Conservation (phyloP, 176 grass and related monocot genomes). For the Phyllostachys edulis region DNA sequence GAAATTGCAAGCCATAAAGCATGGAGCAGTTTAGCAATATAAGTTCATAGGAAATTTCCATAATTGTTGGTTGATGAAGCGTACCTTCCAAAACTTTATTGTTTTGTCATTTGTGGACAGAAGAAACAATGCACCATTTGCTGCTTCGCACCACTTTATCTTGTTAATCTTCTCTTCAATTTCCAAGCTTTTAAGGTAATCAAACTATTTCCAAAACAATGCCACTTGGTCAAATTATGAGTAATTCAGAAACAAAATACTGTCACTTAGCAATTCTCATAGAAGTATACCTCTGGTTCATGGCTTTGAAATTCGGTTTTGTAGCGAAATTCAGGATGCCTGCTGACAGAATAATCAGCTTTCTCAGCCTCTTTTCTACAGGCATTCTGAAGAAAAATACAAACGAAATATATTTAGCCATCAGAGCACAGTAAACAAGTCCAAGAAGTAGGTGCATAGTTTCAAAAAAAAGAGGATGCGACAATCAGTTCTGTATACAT, state of each 20-base stretch:
- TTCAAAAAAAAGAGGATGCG: not conserved
- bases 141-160: slow-evolving; percentile 87
- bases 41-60: slow-evolving; percentile 3
- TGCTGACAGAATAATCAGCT: slow-evolving; percentile 67
- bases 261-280: slow-evolving; percentile 14
- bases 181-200: slow-evolving; percentile 99
- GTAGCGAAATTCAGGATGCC: slow-evolving; percentile 91
- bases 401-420: slow-evolving; percentile 36
- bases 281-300: slow-evolving; percentile 85
- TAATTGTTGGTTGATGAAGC: slow-evolving; percentile 8
- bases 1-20: slow-evolving; percentile 19
- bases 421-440: not conserved
- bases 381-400: slow-evolving; percentile 49
- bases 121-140: slow-evolving; percentile 76
- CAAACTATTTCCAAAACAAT: slow-evolving; percentile 66
- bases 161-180: slow-evolving; percentile 99
- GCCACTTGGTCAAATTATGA: slow-evolving; percentile 36
- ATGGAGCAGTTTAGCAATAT: not conserved
- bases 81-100: slow-evolving; percentile 99
- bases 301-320: slow-evolving; percentile 99
- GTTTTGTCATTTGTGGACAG: slow-evolving; percentile 99
- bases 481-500: slow-evolving; percentile 34
- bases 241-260: slow-evolving; percentile 22
- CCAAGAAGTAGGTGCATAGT: not conserved
- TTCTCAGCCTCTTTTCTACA: slow-evolving; percentile 82